Evolutionary conservation across 2,329 filamentous ascomycete species (phyloP), one percentile per base, ranked within the genome.

Genomic region (Daldinia sp.): DNA sequence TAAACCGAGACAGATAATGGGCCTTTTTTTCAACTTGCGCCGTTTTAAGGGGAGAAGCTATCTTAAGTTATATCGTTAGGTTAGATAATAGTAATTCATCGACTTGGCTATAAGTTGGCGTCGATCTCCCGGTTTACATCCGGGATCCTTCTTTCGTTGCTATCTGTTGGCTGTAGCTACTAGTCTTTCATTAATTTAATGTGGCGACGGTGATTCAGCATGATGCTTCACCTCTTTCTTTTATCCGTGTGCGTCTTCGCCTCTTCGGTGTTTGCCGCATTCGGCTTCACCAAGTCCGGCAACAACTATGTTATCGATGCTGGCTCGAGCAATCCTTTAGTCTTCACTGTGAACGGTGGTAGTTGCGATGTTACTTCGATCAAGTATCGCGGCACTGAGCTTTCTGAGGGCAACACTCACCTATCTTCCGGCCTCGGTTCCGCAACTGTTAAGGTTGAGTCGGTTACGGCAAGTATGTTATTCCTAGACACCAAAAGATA

Each of bases 321-420:
- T 50, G 80, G 78, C 6, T 72, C 79, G 62, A 63, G 74, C 78
- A 86, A 87, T 68, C 64, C 84, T 2, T 78, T 89, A 59, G 77
- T 84, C 41, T 84, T 88, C 70, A 83, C 83, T 2, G 82, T 89
- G 56, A 84, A 80, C 70, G 80, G 83, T 53, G 81, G 80, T 15
- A 89, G 80, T 75, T 90, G 89, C 71, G 89, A 90, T 72, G 88
- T 91, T 76, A 89, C 84, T 13, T 90, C 88, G 0, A 87, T 91
- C 76, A 83, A 84, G 60, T 90, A 84, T 74, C 85, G 86, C 26
- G 85, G 87, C 66, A 82, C 83, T 48, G 87, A 91, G 75, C 82
- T 89, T 6, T 69, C 78, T 6, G 69, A 78, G 6, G 82, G 82
- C 51, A 82, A 82, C 26, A 86, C 85, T n/a, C 88, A 90, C 62